Percentiles rank a stretch among this genome's conserved stretches.
These are phyloP conservation scores for Elsinoe ampelina DNA, from an alignment of 2,329 filamentous ascomycete species.

Conservation along the genomic window DNA sequence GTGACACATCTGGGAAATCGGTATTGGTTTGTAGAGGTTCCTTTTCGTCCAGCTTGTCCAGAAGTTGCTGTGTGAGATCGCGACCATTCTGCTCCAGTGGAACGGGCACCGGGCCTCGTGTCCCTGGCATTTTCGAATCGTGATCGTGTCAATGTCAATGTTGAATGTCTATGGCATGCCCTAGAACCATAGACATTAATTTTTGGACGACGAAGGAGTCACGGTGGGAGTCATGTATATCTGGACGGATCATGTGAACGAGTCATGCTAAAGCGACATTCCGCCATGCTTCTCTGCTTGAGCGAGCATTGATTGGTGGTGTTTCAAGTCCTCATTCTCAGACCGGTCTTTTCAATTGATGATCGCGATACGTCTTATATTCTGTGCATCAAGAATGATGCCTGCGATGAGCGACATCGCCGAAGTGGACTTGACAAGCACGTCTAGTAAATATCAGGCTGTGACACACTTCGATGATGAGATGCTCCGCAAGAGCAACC, in stretches of 20 bases:
- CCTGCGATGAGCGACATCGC: too few relatives aligned
- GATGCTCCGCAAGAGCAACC: not conserved
- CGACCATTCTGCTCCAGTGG: conserved; percentile 29
- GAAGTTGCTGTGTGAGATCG: conserved; percentile 66
- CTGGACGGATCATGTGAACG: too few relatives aligned
- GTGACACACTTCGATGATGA: too few relatives aligned
- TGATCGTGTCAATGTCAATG: not conserved
- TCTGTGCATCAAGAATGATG: too few relatives aligned
- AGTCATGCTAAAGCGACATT: too few relatives aligned
- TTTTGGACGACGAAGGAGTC: not conserved
- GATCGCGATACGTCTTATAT: too few relatives aligned
- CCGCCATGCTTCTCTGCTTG: too few relatives aligned
- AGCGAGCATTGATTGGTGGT: too few relatives aligned
- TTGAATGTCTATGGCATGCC: not conserved
- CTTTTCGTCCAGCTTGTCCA: conserved; percentile 53
- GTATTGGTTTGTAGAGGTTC: conserved; percentile 24
- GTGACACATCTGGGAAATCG: conserved; percentile 25
- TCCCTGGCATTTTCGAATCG: conserved; percentile 33
- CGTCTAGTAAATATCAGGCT: too few relatives aligned
- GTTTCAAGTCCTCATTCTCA: too few relatives aligned
- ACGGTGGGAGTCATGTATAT: not conserved
- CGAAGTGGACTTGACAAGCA: too few relatives aligned
- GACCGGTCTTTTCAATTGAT: too few relatives aligned
- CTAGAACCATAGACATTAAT: not conserved
- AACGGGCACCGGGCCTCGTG: conserved; percentile 40